Base-by-base conservation (phyloP, 352 stramenopile genomes). In the Pythium aquatile region DNA sequence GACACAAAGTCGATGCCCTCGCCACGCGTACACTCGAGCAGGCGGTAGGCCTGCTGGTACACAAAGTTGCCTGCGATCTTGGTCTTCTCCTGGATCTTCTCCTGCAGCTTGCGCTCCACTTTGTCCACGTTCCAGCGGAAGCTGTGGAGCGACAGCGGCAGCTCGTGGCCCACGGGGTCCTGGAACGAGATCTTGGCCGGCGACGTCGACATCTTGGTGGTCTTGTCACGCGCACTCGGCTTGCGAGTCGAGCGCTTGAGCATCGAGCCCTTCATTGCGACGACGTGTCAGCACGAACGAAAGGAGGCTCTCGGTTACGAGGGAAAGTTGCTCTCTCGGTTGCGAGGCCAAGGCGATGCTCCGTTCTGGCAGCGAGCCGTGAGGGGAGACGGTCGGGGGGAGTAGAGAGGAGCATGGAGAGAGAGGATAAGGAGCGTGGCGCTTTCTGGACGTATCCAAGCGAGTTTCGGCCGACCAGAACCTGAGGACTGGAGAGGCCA, bases 1-100 rank as follows among this genome's bases (percentile, higher is more conserved):
- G 79, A 90, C 6, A 62, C 68, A 46, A 91, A 90, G 70, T 92
- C 83, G 61, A 94, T 94, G 53, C 83, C 81, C 48, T 92, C 73
- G 29, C 81, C 83, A n/a, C 83, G 79, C 28, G 72, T 81, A 53
- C 78, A 81, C 65, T 92, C 85, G 13, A 94, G 76, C 33, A 94
- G 69, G 5, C 85, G 83, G 62, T 90, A 94, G n/a, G 85, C 85
- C 62, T 94, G 85, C 63, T 94, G 85, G 61, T 92, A 94, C 17
- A 92, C 81, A 58, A 92, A 94, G 35, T 94, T 94, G 53, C 85
- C 85, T 0, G 81, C 82, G 52, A 94, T 89, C 56, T 90, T 79
- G 66, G 83, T 94, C 65, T 90, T 89, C 72, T 94, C 85, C 57
- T 90, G 83, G 61, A 94, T 92, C 58, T 92, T 94, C 57, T 91